Evolutionary conservation across 805 yeast genomes (phyloP), one percentile per base, ranked within the genome.

Genomic region (Ogataea philodendri): DNA sequence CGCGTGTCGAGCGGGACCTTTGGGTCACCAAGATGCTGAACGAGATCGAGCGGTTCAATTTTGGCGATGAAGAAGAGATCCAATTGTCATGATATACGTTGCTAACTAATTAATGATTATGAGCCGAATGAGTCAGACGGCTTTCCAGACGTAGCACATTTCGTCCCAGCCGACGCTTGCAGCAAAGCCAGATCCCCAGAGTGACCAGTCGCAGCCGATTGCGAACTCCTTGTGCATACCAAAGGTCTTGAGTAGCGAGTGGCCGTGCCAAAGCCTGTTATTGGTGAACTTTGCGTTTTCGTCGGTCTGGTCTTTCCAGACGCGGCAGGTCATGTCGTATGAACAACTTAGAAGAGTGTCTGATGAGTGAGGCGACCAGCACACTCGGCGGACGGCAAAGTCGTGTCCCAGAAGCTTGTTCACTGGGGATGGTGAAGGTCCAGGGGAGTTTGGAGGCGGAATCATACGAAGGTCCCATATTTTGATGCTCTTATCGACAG

Each of bases 151-250:
- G 55, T 83, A 81, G 5, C 88, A 81, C 83, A 86, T 87, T 54
- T 90, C 95, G 64, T 90, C 98, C 96, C 96, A 90, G 2, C 96
- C 96, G 0, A 89, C 81, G 10, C 96, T 81, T 7, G 93, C 95
- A 11, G 83, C 88, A 88, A 93, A 89, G 1, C 97, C 97, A 48
- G 79, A 81, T 3, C 97, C 98, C 97, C 97, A 90, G 33, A 93
- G 61, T 46, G 95, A 82, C 84, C 96, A 93, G 64, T 93, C 97
- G 45, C 89, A 83, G 11, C 94, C 97, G 49, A 84, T 76, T 1
- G 84, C 96, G 63, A 90, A 90, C 66, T 90, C 98, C 18, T 77
- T 71, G 63, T 93, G 97, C 35, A 61, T 63, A 15, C 72, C 67
- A 67, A 87, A 85, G 11, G 72, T 70, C 6, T 74, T 75, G 22